Percentiles rank a stretch among this genome's conserved stretches.
Evolutionary conservation across 495 filamentous ascomycete species (phyloP).

Genomic region (Lentithecium fluviatile): DNA sequence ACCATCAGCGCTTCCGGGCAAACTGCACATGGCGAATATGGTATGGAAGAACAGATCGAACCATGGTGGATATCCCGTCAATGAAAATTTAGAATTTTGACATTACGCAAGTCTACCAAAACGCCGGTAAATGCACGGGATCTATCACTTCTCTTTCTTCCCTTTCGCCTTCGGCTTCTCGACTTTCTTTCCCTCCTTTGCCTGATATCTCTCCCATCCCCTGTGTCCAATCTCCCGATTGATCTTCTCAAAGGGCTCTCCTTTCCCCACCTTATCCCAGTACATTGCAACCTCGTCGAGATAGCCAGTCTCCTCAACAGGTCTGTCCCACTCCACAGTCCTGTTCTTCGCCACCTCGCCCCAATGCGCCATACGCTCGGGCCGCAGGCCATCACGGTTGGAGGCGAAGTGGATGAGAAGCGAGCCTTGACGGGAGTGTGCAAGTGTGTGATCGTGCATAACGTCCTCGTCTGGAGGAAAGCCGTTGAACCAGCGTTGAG

Average conservation of each 20-base stretch:
- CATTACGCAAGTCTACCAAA: too few relatives aligned
- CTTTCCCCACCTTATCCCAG: constrained; percentile 38
- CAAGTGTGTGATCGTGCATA: constrained; percentile 35
- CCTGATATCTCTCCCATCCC: constrained; percentile 3
- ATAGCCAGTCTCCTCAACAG: constrained; percentile 41
- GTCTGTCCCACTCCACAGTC: constrained; percentile 45
- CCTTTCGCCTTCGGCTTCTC: constrained; percentile 29
- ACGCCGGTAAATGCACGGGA: not conserved
- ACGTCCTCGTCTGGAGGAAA: constrained; percentile 40
- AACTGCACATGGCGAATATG: too few relatives aligned
- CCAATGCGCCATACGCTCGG: constrained; percentile 40
- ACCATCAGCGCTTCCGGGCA: too few relatives aligned
- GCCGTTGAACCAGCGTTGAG: constrained; percentile 48
- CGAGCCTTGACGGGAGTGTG: constrained; percentile 39
- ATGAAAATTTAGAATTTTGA: too few relatives aligned
- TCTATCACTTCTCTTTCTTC: not conserved
- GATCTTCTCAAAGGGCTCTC: constrained; percentile 16
- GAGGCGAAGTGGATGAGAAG: constrained; percentile 44
- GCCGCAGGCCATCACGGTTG: constrained; percentile 34
- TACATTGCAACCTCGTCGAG: constrained; percentile 42
- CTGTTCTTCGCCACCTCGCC: constrained; percentile 42
- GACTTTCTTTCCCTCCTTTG: not conserved
- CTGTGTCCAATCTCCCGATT: constrained; percentile 19
- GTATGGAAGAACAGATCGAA: too few relatives aligned
- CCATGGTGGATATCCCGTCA: too few relatives aligned